These are phyloP conservation scores for Climacium dendroides DNA, from an alignment of 225 moss, liverwort and hornwort genomes.

Conservation along the genomic window DNA sequence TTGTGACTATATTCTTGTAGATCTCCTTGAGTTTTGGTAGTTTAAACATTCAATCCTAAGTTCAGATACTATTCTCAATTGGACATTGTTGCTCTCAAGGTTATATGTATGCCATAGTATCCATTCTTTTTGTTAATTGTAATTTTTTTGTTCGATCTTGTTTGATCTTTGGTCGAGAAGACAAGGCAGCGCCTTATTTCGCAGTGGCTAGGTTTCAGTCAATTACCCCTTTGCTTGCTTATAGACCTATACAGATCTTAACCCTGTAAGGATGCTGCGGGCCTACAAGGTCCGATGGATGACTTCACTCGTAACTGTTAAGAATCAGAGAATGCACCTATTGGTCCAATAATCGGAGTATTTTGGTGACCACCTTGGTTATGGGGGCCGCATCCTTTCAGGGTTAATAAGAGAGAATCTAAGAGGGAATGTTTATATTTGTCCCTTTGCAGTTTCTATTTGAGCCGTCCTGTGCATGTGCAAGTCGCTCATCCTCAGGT, in stretches of 20 bases:
- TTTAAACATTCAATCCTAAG: neutral
- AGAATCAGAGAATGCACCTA: neutral
- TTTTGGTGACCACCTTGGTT: neutral
- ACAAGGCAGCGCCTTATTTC: neutral
- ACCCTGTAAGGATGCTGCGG: neutral
- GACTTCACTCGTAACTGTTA: neutral
- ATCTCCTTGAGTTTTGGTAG: neutral
- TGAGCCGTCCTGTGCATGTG: neutral
- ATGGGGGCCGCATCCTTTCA: neutral
- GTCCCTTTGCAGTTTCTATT: neutral
- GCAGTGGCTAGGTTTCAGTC: neutral
- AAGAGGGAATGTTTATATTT: neutral
- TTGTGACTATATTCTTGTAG: neutral
- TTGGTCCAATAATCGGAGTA: neutral
- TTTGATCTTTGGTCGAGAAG: neutral
- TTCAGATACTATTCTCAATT: neutral
- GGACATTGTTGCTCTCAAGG: neutral
- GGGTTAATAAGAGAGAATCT: neutral
- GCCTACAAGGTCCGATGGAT: neutral
- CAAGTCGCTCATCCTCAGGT: neutral
- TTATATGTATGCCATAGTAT: neutral
- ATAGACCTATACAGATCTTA: neutral
- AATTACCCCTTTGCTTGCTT: neutral
- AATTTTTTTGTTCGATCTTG: neutral
- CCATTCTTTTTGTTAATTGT: neutral